Conservation (phyloP, 768 basidiomycete species). For the Guyanaporus albipodus region DNA sequence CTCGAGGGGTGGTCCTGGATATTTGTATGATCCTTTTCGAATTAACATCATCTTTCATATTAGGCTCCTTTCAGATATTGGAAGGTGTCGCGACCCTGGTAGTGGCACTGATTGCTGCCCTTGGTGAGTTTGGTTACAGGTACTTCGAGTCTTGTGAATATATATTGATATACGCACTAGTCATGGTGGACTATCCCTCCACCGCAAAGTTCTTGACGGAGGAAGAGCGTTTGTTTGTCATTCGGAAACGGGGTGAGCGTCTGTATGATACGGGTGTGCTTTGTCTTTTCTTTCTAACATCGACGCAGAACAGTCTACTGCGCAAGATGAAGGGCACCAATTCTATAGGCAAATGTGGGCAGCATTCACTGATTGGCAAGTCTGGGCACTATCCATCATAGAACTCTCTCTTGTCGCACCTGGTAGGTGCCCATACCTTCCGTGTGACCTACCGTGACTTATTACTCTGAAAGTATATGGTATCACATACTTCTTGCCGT, state of each 20-base stretch:
- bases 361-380: constrained; percentile 4
- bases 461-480: background rate
- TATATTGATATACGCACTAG: background rate
- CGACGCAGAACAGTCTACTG: background rate
- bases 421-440: background rate
- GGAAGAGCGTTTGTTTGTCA: background rate
- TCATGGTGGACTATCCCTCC: constrained; percentile 5
- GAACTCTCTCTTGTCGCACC: background rate
- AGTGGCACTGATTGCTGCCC: background rate
- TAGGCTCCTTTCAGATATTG: background rate
- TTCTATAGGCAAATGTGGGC: background rate
- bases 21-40: background rate
- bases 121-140: background rate
- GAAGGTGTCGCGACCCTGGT: constrained; percentile 1
- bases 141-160: background rate
- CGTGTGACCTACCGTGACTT: background rate
- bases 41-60: background rate
- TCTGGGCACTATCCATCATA: background rate
- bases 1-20: constrained; percentile 6
- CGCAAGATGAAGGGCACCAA: constrained; percentile 1
- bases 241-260: background rate
- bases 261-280: too few species aligned
- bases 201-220: background rate
- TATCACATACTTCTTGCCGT: constrained; percentile 5
- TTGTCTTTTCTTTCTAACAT: background rate